A percentile compares a stretch with the other conserved stretches of the same genome.
phyloP scores from a whole-genome alignment of 1,139 yeast genomes.

The Pichia sp. region DNA sequence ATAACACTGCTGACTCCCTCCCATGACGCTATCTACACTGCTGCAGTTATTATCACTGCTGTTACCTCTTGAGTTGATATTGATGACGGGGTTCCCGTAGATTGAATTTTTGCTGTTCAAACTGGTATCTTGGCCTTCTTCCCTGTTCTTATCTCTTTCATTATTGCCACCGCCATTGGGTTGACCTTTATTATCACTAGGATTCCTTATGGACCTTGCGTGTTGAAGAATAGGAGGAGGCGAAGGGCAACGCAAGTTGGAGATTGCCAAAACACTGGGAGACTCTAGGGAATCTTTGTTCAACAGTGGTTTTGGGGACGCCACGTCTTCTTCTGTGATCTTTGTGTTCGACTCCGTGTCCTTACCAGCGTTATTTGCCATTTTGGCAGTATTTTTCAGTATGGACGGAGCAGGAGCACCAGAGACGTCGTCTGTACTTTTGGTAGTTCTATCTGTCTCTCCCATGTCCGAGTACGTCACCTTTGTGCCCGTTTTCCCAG shows the following conservation, averaged over 20 bases:
- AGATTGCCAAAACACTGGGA: slow-evolving; percentile 45
- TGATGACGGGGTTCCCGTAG: not conserved
- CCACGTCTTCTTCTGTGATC: not conserved
- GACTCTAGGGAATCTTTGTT: slow-evolving; percentile 22
- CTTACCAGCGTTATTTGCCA: not conserved
- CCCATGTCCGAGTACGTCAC: not conserved
- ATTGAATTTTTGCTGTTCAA: not conserved
- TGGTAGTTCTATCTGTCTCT: not conserved
- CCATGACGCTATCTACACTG: not conserved
- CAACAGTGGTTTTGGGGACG: not conserved
- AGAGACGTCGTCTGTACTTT: not conserved
- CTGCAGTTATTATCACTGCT: not conserved
- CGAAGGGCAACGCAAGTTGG: slow-evolving; percentile 59
- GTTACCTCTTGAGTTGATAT: not conserved
- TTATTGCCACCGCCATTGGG: not conserved
- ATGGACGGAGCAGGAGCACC: not conserved
- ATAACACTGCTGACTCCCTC: not conserved
- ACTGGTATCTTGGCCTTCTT: not conserved
- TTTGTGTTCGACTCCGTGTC: not conserved
- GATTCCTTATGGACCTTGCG: slow-evolving; percentile 14
- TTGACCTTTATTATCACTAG: slow-evolving; percentile 2
- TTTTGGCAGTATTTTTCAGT: not conserved
- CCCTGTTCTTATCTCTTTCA: not conserved
- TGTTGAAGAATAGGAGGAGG: slow-evolving; percentile 62
- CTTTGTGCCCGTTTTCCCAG: not conserved